These are phyloP conservation scores for Rhizophora apiculata DNA, from an alignment of 345 rosid species.

Conservation along the genomic window DNA sequence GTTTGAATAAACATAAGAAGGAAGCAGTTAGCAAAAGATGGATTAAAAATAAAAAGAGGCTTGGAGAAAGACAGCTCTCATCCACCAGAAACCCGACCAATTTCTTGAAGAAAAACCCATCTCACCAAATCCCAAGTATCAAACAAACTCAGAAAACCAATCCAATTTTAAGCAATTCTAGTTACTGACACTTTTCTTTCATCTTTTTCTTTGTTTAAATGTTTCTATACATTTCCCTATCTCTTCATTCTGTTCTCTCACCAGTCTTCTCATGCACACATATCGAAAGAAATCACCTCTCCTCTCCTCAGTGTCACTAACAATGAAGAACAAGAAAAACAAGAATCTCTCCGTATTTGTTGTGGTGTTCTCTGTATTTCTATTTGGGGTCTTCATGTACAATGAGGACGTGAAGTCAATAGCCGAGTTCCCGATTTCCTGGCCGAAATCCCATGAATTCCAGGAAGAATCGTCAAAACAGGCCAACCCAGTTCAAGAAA, in stretches of 20 bases:
- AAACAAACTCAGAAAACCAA: conserved; percentile 1
- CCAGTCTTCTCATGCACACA: conserved; percentile 40
- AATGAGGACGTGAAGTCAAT: conserved; percentile 45
- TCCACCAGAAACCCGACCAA: conserved; percentile 48
- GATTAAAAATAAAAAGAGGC: not conserved
- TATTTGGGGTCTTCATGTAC: conserved; percentile 52
- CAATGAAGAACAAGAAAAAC: conserved; percentile 67
- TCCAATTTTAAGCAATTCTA: conserved; percentile 10
- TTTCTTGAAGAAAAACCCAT: conserved; percentile 50
- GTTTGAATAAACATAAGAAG: not conserved
- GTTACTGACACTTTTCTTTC: conserved; percentile 3
- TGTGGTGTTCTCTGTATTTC: conserved; percentile 48
- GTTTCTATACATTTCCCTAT: conserved; percentile 26
- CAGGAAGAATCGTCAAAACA: conserved; percentile 25
- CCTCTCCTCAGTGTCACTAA: conserved; percentile 33
- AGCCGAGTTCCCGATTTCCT: conserved; percentile 71
- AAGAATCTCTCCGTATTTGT: conserved; percentile 62
- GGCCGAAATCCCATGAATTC: conserved; percentile 39
- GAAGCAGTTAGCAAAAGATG: conserved; percentile 31
- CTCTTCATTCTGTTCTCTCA: conserved; percentile 17
- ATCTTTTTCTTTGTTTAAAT: conserved; percentile 14
- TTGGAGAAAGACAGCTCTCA: conserved; percentile 48
- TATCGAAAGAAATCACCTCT: conserved; percentile 35
- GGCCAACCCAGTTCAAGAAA: conserved; percentile 36
- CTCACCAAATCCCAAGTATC: conserved; percentile 55